Evolutionary conservation across 352 stramenopile species (phyloP), one percentile per base, ranked within the genome.

Genomic region (Thalassiosira livingstoniorum): DNA sequence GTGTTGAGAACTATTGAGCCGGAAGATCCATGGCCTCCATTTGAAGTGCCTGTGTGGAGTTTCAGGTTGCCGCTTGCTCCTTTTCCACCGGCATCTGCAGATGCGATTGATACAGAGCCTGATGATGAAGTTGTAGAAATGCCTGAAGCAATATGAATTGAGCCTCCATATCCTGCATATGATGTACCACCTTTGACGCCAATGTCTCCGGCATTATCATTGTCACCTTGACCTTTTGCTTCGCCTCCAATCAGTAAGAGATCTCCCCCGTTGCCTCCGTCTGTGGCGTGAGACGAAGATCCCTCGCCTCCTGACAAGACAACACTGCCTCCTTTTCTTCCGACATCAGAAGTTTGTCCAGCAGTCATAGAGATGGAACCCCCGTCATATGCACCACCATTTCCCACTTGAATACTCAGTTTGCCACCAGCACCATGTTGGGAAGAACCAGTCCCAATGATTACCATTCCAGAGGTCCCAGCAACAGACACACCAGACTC

Each of bases 261-360:
- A 60, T 92, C 86, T 32, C 96, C 96, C 25, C 96, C 96, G 73
- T 97, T 94, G 62, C 96, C 96, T 70, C 96, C 96, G 78, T 98
- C 96, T 29, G 85, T 93, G 4, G 91, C 87, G 82, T 98, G 93
- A 51, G 93, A 90, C 60, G 87, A 94, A 25, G 94, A 94, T 1
- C 92, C 91, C 76, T 94, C 93, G 0, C 96, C 97, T 66, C 94
- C 96, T 15, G 70, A 87, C 69, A 98, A 91, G 2, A 84, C 61
- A 29, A 98, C 87, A 35, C 90, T 88, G 34, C 96, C 96, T 57
- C 96, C 96, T 75, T 87, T 90, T 29, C 69, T 51, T 27, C 79
- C 85, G 60, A 78, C 39, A 0, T 81, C 80, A 39, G 75, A 87
- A 47, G 95, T 94, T 29, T 88, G 86, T 31, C 96, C 96, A 57